phyloP scores from a whole-genome alignment of 345 rosid genomes.

The Eucalyptus pauciflora region DNA sequence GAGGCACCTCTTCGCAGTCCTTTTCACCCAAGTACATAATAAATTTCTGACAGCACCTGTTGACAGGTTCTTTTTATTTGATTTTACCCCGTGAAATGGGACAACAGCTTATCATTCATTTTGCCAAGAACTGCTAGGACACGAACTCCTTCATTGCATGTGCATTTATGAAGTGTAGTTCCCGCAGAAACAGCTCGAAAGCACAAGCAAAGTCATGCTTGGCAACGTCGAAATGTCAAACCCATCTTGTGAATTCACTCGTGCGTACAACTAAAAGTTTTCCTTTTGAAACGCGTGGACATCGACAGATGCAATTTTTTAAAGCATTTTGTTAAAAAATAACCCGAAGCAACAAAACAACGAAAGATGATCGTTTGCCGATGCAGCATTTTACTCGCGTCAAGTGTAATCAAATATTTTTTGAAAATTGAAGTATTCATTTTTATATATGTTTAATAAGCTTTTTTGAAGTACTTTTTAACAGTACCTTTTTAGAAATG shows the following conservation, averaged over 20 bases:
- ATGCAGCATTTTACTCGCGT: neutral
- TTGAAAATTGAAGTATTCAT: neutral
- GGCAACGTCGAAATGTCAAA: neutral
- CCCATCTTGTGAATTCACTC: neutral
- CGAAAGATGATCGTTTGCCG: neutral
- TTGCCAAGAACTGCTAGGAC: neutral
- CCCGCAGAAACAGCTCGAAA: neutral
- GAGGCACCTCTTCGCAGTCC: neutral
- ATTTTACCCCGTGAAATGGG: neutral
- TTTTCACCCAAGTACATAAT: neutral
- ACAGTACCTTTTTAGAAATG: neutral
- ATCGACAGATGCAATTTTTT: neutral
- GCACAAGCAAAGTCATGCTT: neutral
- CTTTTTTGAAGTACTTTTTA: neutral
- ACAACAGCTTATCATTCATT: neutral
- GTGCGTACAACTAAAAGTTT: neutral
- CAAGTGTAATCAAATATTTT: neutral
- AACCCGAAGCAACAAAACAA: neutral
- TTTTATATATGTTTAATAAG: too few species aligned
- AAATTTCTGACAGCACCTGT: neutral
- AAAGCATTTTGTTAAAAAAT: neutral
- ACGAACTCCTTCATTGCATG: neutral
- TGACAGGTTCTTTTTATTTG: neutral
- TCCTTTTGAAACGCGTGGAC: neutral
- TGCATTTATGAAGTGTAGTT: neutral